Evolutionary conservation across 1,284 basidiomycete species (phyloP).

Genomic region (Boletellus sp.): DNA sequence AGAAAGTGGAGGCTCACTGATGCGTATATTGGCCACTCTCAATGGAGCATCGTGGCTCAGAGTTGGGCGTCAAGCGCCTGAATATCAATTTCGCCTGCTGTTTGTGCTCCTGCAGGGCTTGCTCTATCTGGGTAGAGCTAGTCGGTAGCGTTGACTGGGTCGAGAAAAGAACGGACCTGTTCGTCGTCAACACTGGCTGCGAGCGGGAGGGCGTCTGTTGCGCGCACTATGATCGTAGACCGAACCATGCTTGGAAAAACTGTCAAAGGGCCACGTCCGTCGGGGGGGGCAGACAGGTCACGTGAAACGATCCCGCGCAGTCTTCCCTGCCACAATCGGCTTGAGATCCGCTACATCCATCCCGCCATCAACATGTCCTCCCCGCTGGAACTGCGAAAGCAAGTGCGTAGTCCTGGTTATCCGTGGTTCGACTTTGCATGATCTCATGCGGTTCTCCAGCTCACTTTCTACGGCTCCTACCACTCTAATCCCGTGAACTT

Average conservation of each 20-base stretch:
- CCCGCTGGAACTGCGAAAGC: constrained; percentile 56
- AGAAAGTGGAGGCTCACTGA: constrained; percentile 57
- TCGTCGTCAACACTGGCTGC: constrained; percentile 96
- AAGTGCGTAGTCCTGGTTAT: constrained; percentile 38
- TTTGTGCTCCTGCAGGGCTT: constrained; percentile 93
- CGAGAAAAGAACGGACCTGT: constrained; percentile 51
- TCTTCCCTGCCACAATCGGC: too few species aligned
- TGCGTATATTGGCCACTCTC: constrained; percentile 93
- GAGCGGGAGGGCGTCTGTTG: constrained; percentile 87
- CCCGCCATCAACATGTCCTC: constrained; percentile 40
- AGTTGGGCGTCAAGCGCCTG: constrained; percentile 87
- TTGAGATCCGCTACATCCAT: neutral
- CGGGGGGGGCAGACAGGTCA: too few species aligned
- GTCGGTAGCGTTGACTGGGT: neutral
- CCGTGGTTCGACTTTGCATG: constrained; percentile 3
- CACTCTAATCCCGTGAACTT: constrained; percentile 80
- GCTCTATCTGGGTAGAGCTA: constrained; percentile 70
- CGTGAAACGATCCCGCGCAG: too few species aligned
- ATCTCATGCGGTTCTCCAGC: constrained; percentile 39
- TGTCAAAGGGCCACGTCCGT: too few species aligned
- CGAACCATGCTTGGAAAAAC: constrained; percentile 88
- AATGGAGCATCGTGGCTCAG: constrained; percentile 94
- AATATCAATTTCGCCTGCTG: constrained; percentile 98
- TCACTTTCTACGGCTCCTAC: constrained; percentile 87
- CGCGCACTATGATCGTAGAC: constrained; percentile 87